phyloP scores from a whole-genome alignment of 129 eudicot genomes.

The Helianthus annuus region DNA sequence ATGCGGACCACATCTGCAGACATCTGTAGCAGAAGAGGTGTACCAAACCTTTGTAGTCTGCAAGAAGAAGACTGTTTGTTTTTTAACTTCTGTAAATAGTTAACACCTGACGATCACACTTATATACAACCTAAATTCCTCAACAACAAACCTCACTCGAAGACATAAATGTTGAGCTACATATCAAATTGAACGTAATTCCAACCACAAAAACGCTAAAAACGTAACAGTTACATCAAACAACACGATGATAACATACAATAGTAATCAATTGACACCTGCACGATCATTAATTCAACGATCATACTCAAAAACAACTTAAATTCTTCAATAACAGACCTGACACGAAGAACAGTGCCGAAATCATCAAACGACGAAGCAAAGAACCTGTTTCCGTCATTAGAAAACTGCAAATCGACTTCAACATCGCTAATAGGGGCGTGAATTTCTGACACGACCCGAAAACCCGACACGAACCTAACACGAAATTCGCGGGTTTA shows the following conservation, averaged over 20 bases:
- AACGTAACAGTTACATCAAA: not conserved
- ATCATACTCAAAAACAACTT: slow-evolving; percentile 1
- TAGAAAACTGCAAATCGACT: slow-evolving; percentile 62
- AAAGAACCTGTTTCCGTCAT: slow-evolving; percentile 38
- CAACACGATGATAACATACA: not conserved
- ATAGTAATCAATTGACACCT: slow-evolving; percentile 1
- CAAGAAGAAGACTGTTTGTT: too few relatives aligned
- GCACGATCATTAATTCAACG: slow-evolving; percentile 12
- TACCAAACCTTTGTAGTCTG: too few relatives aligned
- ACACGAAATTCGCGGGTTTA: too few relatives aligned
- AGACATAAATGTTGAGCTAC: too few relatives aligned
- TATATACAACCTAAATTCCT: not conserved
- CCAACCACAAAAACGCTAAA: not conserved
- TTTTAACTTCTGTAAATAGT: not conserved
- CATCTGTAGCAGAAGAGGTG: too few relatives aligned
- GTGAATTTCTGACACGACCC: too few relatives aligned
- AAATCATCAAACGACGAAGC: slow-evolving; percentile 58
- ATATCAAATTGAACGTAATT: too few relatives aligned
- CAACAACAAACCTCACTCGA: slow-evolving; percentile 45
- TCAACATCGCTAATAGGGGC: too few relatives aligned
- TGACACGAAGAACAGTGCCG: slow-evolving; percentile 39
- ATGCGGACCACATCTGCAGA: too few relatives aligned
- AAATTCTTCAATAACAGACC: not conserved
- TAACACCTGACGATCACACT: slow-evolving; percentile 14
- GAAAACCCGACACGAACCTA: too few relatives aligned